Percentiles rank a stretch among this genome's conserved stretches.
Conservation (phyloP, 2,329 filamentous ascomycete genomes). For the Talaromyces sp. region DNA sequence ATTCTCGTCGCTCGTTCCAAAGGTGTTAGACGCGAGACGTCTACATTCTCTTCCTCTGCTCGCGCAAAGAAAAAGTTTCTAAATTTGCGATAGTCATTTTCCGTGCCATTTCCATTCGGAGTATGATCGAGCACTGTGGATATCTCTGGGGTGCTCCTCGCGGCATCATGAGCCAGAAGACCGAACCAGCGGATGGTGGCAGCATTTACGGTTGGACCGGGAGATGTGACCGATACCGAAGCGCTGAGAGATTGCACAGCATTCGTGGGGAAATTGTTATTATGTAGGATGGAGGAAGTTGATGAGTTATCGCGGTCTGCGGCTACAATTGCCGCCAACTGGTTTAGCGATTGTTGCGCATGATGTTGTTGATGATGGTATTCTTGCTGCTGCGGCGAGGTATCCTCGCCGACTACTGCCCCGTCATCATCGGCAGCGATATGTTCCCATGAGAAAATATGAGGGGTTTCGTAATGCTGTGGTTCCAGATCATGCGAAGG, state of each 20-base stretch:
- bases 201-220: constrained; percentile 7
- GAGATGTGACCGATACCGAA: neutral
- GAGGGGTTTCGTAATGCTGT: neutral
- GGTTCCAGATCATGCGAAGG: neutral
- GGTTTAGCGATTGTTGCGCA: neutral
- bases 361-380: neutral
- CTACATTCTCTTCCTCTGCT: neutral
- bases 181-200: constrained; percentile 24
- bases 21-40: constrained; percentile 4
- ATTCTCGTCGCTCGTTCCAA: constrained; percentile 22
- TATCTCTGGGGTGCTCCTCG: neutral
- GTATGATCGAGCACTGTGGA: neutral
- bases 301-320: constrained; percentile 10
- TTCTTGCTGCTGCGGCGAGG: neutral
- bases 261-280: neutral
- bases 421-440: neutral
- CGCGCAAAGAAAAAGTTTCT: neutral
- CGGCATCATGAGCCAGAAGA: constrained; percentile 19
- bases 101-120: neutral
- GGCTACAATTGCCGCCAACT: constrained; percentile 7
- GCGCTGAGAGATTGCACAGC: neutral
- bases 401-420: neutral
- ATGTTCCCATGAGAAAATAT: neutral
- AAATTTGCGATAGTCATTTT: neutral
- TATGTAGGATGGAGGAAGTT: neutral